These are phyloP conservation scores for Aspergillus piperis DNA, from an alignment of 2,329 filamentous ascomycete genomes.

Conservation along the genomic window DNA sequence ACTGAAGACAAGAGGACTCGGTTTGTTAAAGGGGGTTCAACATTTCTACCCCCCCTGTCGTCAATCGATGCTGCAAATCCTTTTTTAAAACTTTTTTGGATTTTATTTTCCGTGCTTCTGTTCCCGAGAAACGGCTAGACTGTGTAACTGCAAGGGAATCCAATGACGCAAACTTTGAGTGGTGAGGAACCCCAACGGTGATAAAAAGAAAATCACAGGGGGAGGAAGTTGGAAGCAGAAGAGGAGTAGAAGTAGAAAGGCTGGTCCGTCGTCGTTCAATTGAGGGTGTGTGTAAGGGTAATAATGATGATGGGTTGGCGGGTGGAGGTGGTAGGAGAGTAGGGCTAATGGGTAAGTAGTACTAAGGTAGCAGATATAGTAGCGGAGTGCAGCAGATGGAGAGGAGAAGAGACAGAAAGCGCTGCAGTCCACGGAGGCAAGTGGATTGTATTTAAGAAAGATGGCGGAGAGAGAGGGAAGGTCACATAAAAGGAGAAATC, in stretches of 20 bases:
- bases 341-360: constrained; percentile 7
- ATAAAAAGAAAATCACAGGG: background rate
- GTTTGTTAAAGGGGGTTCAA: constrained; percentile 24
- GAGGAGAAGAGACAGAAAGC: constrained; percentile 13
- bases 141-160: constrained; percentile 21
- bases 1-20: constrained; percentile 22
- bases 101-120: constrained; percentile 3
- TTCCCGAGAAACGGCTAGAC: constrained; percentile 11
- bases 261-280: background rate
- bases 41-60: constrained; percentile 26
- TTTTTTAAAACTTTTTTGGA: constrained; percentile 1
- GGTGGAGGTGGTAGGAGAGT: background rate
- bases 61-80: constrained; percentile 11
- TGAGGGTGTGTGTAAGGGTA: background rate
- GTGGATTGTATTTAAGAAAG: constrained; percentile 7
- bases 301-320: background rate
- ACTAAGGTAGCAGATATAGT: constrained; percentile 1
- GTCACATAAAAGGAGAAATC: constrained; percentile 16
- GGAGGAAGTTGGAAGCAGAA: background rate
- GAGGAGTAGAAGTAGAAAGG: background rate
- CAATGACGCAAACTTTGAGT: constrained; percentile 16
- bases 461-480: constrained; percentile 9
- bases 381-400: background rate
- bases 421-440: constrained; percentile 1
- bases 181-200: constrained; percentile 16